Evolutionary conservation across 176 grass and related monocot genomes (phyloP).

Genomic region (Musa troglodytarum): DNA sequence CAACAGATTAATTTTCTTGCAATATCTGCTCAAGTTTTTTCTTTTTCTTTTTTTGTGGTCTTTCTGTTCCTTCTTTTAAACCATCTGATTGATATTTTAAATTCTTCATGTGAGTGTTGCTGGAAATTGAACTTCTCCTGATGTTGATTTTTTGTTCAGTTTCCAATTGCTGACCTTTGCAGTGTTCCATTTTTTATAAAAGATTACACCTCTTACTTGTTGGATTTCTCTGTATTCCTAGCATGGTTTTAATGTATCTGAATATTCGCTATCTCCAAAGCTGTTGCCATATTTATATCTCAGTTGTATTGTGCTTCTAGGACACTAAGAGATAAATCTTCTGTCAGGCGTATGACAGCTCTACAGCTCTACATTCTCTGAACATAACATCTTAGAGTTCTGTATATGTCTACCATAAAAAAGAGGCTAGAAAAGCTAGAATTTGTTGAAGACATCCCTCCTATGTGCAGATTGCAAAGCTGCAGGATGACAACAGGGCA

Average conservation of each 20-base stretch:
- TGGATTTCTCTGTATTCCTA: neutral
- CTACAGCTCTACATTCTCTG: neutral
- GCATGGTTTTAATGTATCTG: neutral
- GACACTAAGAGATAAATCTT: neutral
- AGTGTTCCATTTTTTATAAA: neutral
- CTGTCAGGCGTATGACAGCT: neutral
- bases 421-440: neutral
- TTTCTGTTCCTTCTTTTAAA: neutral
- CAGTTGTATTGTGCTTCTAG: neutral
- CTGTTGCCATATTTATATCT: neutral
- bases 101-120: neutral
- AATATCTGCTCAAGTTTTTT: neutral
- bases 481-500: constrained; percentile 92
- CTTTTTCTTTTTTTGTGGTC: neutral
- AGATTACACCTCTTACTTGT: too few species aligned
- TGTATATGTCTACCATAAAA: neutral
- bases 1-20: neutral
- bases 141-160: neutral
- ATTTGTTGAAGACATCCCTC: neutral
- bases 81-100: neutral
- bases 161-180: neutral
- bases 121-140: neutral
- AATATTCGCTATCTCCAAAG: neutral
- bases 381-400: neutral
- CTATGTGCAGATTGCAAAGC: constrained; percentile 59